These are phyloP conservation scores for Suhomyces sp. DNA, from an alignment of 805 yeast species.

Conservation along the genomic window DNA sequence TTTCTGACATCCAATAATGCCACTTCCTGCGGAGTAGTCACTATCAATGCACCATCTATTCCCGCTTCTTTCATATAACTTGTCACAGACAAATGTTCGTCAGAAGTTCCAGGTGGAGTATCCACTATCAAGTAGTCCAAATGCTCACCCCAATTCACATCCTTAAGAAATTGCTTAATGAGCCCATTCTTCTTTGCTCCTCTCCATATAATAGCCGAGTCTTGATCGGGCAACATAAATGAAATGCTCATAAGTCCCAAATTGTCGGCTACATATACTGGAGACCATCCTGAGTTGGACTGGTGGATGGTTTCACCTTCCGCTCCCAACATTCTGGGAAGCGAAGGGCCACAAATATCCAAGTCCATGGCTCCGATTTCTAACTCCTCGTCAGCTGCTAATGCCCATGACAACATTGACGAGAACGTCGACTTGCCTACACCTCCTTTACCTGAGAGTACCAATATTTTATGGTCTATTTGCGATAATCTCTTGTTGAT, in stretches of 20 bases:
- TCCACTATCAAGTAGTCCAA: slow-evolving; percentile 86
- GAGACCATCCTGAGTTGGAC: slow-evolving; percentile 93
- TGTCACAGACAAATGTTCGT: slow-evolving; percentile 90
- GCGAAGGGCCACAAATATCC: slow-evolving; percentile 96
- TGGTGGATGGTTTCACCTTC: slow-evolving; percentile 82
- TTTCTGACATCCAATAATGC: slow-evolving; percentile 92
- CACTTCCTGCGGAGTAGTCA: slow-evolving; percentile 98
- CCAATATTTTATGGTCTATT: slow-evolving; percentile 74
- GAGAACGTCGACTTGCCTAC: slow-evolving; percentile 98
- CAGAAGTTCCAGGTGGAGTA: slow-evolving; percentile 98
- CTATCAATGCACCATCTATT: slow-evolving; percentile 90
- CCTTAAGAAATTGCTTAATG: slow-evolving; percentile 89
- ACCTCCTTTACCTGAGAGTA: slow-evolving; percentile 86
- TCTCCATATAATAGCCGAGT: slow-evolving; percentile 94
- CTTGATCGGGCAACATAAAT: slow-evolving; percentile 89
- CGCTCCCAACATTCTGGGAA: slow-evolving; percentile 93
- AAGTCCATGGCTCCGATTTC: slow-evolving; percentile 97
- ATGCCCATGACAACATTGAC: slow-evolving; percentile 94
- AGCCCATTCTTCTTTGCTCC: slow-evolving; percentile 94
- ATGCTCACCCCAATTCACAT: slow-evolving; percentile 87
- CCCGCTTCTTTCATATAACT: slow-evolving; percentile 86
- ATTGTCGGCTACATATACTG: slow-evolving; percentile 93
- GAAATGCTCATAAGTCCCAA: slow-evolving; percentile 94
- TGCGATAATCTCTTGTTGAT: slow-evolving; percentile 66
- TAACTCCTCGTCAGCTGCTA: slow-evolving; percentile 71